Evolutionary conservation across 257 asterid species (phyloP).

Genomic region (Solanum ossicruentum): DNA sequence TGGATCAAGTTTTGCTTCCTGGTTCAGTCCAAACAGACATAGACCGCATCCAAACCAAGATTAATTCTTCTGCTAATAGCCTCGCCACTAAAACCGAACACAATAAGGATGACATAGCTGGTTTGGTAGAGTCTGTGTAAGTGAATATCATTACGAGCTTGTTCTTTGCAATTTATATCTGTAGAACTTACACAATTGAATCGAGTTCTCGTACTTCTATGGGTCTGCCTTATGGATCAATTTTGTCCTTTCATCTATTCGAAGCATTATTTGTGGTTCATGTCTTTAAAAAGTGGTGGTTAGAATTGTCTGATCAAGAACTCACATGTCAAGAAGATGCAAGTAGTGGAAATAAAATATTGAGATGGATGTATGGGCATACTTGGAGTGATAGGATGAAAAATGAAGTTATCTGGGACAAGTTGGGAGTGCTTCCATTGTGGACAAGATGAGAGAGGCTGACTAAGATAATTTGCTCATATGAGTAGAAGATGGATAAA

Average conservation of each 20-base stretch:
- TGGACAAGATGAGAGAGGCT: background rate
- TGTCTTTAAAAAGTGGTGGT: background rate
- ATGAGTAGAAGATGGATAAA: background rate
- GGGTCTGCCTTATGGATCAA: background rate
- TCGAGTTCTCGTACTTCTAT: background rate
- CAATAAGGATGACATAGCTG: constrained; percentile 47
- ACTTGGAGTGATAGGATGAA: background rate
- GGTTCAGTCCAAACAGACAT: constrained; percentile 60
- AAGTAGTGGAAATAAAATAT: background rate
- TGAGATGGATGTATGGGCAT: background rate
- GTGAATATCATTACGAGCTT: background rate
- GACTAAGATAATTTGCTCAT: background rate
- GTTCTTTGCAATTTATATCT: background rate
- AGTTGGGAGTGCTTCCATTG: background rate
- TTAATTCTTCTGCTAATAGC: constrained; percentile 60
- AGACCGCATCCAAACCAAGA: constrained; percentile 50
- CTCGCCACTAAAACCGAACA: constrained; percentile 48
- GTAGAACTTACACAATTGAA: background rate
- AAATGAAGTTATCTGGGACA: background rate
- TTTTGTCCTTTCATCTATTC: background rate
- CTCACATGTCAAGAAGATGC: background rate
- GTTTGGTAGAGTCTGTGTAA: constrained; percentile 50
- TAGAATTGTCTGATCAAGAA: background rate
- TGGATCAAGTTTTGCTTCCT: constrained; percentile 56
- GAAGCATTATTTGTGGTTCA: background rate